A percentile compares a stretch with the other conserved stretches of the same genome.
phyloP scores from a whole-genome alignment of 768 basidiomycete species.

The Cyclocybe aegerita region DNA sequence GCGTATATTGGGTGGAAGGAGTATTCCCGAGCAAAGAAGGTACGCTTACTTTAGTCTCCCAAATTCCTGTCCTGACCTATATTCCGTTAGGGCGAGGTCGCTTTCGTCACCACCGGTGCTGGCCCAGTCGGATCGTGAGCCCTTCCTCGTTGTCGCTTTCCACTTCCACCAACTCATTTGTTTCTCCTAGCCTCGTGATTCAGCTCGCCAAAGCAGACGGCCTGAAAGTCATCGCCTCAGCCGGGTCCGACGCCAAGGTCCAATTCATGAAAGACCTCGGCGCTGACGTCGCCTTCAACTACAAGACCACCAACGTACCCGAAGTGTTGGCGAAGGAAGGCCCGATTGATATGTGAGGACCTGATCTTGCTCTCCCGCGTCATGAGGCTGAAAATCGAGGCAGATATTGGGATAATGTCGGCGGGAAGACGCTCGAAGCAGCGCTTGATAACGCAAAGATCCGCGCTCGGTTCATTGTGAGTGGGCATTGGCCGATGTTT shows the following conservation, averaged over 20 bases:
- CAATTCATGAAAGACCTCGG: constrained; percentile 53
- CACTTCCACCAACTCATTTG: not conserved
- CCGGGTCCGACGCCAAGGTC: constrained; percentile 71
- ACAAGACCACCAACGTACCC: constrained; percentile 53
- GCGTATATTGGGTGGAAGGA: constrained; percentile 42
- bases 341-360: constrained; percentile 36
- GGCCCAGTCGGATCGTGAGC: constrained; percentile 63
- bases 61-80: too few species aligned
- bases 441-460: constrained; percentile 46
- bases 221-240: constrained; percentile 64
- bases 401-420: constrained; percentile 60
- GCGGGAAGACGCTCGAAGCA: constrained; percentile 57
- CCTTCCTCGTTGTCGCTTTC: not conserved
- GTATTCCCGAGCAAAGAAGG: constrained; percentile 36
- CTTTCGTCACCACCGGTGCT: constrained; percentile 40
- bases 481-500: constrained; percentile 10
- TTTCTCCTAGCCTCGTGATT: constrained; percentile 36
- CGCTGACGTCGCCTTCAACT: constrained; percentile 68
- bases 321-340: constrained; percentile 56
- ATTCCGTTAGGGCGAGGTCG: constrained; percentile 34
- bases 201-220: constrained; percentile 49
- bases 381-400: not conserved
- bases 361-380: not conserved
- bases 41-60: constrained; percentile 6
- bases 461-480: constrained; percentile 51